Conservation (phyloP, 2,329 filamentous ascomycete genomes). For the Fusarium aywerte region DNA sequence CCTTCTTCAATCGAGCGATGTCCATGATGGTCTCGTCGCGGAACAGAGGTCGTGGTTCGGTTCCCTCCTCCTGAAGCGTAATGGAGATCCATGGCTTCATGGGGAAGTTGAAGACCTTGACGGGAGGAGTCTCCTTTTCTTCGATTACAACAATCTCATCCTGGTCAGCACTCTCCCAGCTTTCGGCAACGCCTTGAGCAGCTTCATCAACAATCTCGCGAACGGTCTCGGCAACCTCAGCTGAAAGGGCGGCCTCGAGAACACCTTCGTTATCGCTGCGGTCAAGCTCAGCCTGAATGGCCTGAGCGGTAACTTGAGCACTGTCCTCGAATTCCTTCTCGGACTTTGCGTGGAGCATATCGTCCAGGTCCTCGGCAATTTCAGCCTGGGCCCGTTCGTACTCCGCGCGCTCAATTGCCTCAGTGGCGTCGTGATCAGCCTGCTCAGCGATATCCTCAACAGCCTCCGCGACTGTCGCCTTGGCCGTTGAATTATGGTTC, state of each 20-base stretch:
- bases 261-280: constrained; percentile 63
- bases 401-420: constrained; percentile 69
- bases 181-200: constrained; percentile 75
- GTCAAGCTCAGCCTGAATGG: constrained; percentile 65
- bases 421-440: constrained; percentile 67
- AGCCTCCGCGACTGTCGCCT: constrained; percentile 77
- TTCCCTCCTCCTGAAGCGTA: constrained; percentile 70
- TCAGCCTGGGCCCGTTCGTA: constrained; percentile 60
- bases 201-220: constrained; percentile 58
- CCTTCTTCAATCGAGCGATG: constrained; percentile 94
- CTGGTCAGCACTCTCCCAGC: constrained; percentile 89
- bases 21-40: constrained; percentile 86
- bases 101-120: constrained; percentile 93
- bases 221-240: constrained; percentile 54
- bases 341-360: constrained; percentile 62
- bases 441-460: constrained; percentile 71
- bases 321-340: constrained; percentile 65
- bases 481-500: constrained; percentile 56
- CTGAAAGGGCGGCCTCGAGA: constrained; percentile 60
- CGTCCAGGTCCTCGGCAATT: constrained; percentile 59
- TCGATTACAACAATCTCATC: constrained; percentile 73
- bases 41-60: constrained; percentile 70
- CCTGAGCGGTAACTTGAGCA: constrained; percentile 58
- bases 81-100: constrained; percentile 97
- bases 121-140: constrained; percentile 70